Base-by-base conservation (phyloP, 2,329 filamentous ascomycete genomes). In the Fusarium sp. region DNA sequence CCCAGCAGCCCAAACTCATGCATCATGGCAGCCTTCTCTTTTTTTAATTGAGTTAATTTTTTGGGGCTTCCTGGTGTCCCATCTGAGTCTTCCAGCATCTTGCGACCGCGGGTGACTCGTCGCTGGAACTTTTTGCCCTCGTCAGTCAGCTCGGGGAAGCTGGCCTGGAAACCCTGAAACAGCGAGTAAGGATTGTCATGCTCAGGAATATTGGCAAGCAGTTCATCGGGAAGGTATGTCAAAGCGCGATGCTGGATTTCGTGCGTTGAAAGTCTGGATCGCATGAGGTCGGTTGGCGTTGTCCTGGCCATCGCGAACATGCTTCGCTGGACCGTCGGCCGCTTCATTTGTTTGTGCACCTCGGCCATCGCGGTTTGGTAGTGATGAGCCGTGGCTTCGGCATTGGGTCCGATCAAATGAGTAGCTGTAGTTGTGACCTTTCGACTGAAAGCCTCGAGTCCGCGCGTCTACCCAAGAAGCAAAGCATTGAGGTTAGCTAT, bases 171-270 rank as follows among this genome's bases (percentile, higher is more conserved):
- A 73, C 96, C 96, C 82, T 99, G 94, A 81, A 99, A 98, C 48
- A 99, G 87, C 44, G 95, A 98, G 84, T 97, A 99, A 21, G 91
- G 86, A 82, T 93, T 97, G 27, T 92, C 91, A 79, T 92, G 89
- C 68, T 97, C 94, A 75, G 96, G 96, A 56, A 98, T 95, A 80
- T 97, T 95, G 74, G 86, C 86, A 51, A 99, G 89, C 75, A 99
- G 88, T 70, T 98, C 95, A 82, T 99, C 95, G 55, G 96, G 91
- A 39, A 99, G 86, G 79, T 93, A 95, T 48, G 94, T 91, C 62
- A 98, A 84, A 52, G 96, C 96, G 74, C 96, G 93, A 77, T 97
- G 95, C 82, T 97, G 94, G 76, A 98, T 98, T 84, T 99, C 96
- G 73, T 90, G 87, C 25, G 93, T 93, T 45, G 94, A 98, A 77